Conservation (phyloP, 139 green algal species). For the Chlamydomonas urium region DNA sequence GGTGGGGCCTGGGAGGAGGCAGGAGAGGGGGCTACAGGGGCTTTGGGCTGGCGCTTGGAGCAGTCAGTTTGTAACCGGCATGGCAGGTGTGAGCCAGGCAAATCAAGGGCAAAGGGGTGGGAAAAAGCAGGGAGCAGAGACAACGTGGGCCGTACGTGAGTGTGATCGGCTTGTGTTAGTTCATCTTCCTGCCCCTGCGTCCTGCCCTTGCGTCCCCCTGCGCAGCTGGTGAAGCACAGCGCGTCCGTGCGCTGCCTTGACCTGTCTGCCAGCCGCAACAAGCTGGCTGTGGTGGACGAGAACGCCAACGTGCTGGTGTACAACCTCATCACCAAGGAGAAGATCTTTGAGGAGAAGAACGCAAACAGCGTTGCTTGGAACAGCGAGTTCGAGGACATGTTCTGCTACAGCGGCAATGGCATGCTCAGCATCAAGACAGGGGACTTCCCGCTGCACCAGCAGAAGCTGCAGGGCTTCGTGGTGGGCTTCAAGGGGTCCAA, state of each 20-base stretch:
- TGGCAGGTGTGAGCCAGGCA: no score
- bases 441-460: slow-evolving; percentile 67
- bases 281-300: slow-evolving; percentile 81
- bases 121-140: no score
- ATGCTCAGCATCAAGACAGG: slow-evolving; percentile 75
- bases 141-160: no score
- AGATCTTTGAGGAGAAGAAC: slow-evolving; percentile 60
- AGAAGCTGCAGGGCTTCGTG: slow-evolving; percentile 77
- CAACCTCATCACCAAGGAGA: slow-evolving; percentile 66
- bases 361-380: slow-evolving; percentile 83
- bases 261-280: slow-evolving; percentile 44
- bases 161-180: no score
- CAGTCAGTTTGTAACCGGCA: slow-evolving; percentile 26
- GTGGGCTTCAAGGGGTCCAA: slow-evolving; percentile 73
- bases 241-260: slow-evolving; percentile 57
- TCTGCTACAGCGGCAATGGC: slow-evolving; percentile 73
- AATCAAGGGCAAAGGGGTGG: no score
- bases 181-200: no score
- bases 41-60: slow-evolving; percentile 43
- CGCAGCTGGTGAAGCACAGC: slow-evolving; percentile 67
- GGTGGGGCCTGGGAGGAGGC: not conserved
- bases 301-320: slow-evolving; percentile 52
- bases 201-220: no score
- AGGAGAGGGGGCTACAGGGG: not conserved
- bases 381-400: slow-evolving; percentile 79